phyloP scores from a whole-genome alignment of 192 early-diverging fungal species.

The Entrophospora sp. region DNA sequence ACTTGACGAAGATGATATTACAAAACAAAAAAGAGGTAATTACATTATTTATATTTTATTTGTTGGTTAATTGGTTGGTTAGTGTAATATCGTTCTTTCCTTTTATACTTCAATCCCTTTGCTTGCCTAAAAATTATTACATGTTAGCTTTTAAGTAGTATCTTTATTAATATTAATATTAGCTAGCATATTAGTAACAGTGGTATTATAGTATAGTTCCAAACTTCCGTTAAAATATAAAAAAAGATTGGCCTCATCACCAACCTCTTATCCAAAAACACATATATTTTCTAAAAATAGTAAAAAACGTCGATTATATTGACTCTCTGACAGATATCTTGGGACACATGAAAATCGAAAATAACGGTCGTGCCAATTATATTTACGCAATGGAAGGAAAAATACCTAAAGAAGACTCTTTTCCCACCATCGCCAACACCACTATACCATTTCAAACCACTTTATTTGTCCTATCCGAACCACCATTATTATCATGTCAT shows the following conservation, averaged over 20 bases:
- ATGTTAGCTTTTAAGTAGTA: too few relatives aligned
- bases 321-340: background rate
- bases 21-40: background rate
- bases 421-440: too few relatives aligned
- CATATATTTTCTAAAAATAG: background rate
- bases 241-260: too few relatives aligned
- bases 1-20: constrained; percentile 3
- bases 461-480: background rate
- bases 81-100: background rate
- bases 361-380: background rate
- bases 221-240: too few relatives aligned
- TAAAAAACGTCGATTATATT: background rate
- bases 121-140: too few relatives aligned
- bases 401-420: background rate
- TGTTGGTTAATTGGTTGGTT: too few relatives aligned
- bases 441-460: too few relatives aligned
- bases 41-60: too few relatives aligned
- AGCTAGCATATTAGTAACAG: too few relatives aligned
- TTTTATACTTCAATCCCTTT: background rate
- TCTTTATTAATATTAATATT: too few relatives aligned
- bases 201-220: too few relatives aligned
- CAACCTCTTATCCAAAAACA: background rate
- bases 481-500: background rate
- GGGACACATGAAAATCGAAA: background rate
- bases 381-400: background rate